phyloP scores from a whole-genome alignment of 139 green algal species.

The Haematococcus sp. region DNA sequence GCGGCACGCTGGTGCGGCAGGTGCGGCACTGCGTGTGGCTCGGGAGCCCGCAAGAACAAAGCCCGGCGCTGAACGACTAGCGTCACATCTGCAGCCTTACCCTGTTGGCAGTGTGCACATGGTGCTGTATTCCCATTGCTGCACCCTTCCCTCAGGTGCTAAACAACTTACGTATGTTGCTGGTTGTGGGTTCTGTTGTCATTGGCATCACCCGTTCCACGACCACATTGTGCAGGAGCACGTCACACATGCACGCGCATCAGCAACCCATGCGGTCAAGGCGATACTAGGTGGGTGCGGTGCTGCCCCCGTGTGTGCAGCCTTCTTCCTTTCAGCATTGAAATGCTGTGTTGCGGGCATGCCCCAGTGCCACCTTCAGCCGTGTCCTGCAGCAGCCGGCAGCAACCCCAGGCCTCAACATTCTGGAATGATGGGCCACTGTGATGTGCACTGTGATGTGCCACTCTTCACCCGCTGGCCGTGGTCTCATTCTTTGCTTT shows the following conservation, averaged over 20 bases:
- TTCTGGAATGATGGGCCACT: too few relatives aligned
- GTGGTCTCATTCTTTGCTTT: too few relatives aligned
- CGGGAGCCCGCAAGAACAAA: background rate
- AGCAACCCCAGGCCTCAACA: too few relatives aligned
- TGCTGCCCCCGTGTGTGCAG: background rate
- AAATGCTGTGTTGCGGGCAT: background rate
- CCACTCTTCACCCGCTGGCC: background rate
- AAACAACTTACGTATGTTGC: too few relatives aligned
- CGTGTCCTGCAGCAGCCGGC: too few relatives aligned
- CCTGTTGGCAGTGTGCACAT: too few relatives aligned
- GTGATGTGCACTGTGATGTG: background rate
- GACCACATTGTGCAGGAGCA: slow-evolving; percentile 71
- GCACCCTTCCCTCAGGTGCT: too few relatives aligned
- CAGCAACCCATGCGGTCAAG: slow-evolving; percentile 56
- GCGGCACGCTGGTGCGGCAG: slow-evolving; percentile 56
- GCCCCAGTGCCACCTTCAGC: background rate
- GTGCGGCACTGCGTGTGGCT: background rate
- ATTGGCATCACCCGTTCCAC: too few relatives aligned
- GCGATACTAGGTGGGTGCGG: slow-evolving; percentile 42
- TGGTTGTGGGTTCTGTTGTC: too few relatives aligned
- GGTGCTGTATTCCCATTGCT: too few relatives aligned
- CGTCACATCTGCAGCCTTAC: too few relatives aligned
- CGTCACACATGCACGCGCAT: slow-evolving; percentile 56
- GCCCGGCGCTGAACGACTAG: too few relatives aligned
- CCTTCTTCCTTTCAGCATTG: background rate